Conservation (phyloP, 2,329 filamentous ascomycete genomes). For the Tricladium varicosporioides region DNA sequence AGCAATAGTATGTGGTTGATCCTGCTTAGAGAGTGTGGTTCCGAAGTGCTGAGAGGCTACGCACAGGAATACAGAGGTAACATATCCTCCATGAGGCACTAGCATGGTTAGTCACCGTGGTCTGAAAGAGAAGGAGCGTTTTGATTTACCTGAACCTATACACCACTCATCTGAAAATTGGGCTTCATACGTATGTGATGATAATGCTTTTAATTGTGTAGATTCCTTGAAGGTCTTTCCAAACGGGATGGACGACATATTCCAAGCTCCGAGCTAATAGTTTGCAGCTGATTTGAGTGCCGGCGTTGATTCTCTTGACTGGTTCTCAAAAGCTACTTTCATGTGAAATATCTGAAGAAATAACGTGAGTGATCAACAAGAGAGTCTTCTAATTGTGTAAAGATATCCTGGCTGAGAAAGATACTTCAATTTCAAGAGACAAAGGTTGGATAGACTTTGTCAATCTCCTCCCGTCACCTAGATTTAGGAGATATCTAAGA, state of each 20-base stretch:
- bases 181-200: slow-evolving; percentile 57
- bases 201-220: slow-evolving; percentile 45
- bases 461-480: too few relatives aligned
- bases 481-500: too few relatives aligned
- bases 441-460: too few relatives aligned
- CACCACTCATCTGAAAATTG: slow-evolving; percentile 58
- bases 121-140: not conserved
- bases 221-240: slow-evolving; percentile 43
- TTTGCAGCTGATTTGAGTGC: too few relatives aligned
- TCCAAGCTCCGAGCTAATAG: slow-evolving; percentile 4
- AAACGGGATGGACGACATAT: not conserved
- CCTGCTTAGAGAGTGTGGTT: slow-evolving; percentile 53
- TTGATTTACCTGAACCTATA: slow-evolving; percentile 57
- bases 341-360: too few relatives aligned
- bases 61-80: slow-evolving; percentile 60
- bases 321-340: too few relatives aligned
- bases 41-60: slow-evolving; percentile 58
- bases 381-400: too few relatives aligned
- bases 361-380: too few relatives aligned
- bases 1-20: slow-evolving; percentile 61
- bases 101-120: slow-evolving; percentile 5
- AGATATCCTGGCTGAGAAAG: too few relatives aligned
- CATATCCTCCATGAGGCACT: slow-evolving; percentile 72
- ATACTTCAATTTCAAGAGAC: too few relatives aligned
- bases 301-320: too few relatives aligned